phyloP scores from a whole-genome alignment of 768 basidiomycete genomes.

The Boletus rufocinnamomeus region DNA sequence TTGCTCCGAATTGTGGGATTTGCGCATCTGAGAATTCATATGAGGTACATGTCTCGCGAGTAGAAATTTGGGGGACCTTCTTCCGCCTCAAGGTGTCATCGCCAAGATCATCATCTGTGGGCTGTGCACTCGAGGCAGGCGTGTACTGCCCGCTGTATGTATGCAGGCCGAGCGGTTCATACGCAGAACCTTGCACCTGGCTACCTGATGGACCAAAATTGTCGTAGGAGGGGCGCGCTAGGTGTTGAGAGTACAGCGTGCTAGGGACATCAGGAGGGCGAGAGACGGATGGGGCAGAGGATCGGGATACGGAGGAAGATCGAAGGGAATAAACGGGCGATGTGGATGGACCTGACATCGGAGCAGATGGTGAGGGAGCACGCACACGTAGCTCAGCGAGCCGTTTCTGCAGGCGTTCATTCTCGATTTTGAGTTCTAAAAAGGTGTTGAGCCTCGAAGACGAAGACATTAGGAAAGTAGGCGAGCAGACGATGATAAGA shows the following conservation, averaged over 20 bases:
- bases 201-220: constrained; percentile 11
- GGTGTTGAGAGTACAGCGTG: constrained; percentile 21
- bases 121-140: constrained; percentile 14
- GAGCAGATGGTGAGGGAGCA: constrained; percentile 20
- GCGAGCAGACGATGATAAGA: not conserved
- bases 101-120: constrained; percentile 42
- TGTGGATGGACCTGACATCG: constrained; percentile 16
- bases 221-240: constrained; percentile 16
- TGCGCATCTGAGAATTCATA: constrained; percentile 31
- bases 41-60: constrained; percentile 4
- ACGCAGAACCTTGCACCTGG: constrained; percentile 15
- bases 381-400: constrained; percentile 45
- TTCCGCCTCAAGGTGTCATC: constrained; percentile 63
- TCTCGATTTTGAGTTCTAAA: constrained; percentile 86
- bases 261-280: constrained; percentile 13
- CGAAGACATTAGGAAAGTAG: constrained; percentile 2
- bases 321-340: constrained; percentile 30
- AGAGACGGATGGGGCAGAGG: constrained; percentile 23
- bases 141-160: constrained; percentile 21
- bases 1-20: constrained; percentile 56
- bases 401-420: constrained; percentile 73
- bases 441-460: constrained; percentile 62
- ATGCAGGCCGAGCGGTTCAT: constrained; percentile 25
- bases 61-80: constrained; percentile 45
- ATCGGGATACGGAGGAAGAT: constrained; percentile 30